These are phyloP conservation scores for Coniosporium uncinatum DNA, from an alignment of 2,329 filamentous ascomycete genomes.

Conservation along the genomic window DNA sequence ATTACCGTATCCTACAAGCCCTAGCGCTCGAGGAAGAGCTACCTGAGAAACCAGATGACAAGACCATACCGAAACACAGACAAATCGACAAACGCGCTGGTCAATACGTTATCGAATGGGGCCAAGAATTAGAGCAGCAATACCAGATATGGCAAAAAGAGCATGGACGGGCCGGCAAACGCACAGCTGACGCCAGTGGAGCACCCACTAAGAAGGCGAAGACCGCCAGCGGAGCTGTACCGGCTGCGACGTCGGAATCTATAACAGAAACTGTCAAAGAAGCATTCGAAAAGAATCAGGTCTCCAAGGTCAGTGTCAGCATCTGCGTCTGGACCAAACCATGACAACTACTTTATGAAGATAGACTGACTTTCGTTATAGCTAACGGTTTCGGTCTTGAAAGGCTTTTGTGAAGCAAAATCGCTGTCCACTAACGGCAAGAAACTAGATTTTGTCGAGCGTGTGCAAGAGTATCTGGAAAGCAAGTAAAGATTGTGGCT, in stretches of 20 bases:
- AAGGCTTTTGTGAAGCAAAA: slow-evolving; percentile 15
- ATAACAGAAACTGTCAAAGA: slow-evolving; percentile 37
- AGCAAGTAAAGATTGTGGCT: too few relatives aligned
- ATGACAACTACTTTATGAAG: background rate
- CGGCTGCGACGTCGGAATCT: slow-evolving; percentile 18
- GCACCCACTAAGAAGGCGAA: slow-evolving; percentile 39
- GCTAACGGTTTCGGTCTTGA: slow-evolving; percentile 24
- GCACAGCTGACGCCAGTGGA: slow-evolving; percentile 18
- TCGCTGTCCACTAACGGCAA: slow-evolving; percentile 3
- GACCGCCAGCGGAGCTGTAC: slow-evolving; percentile 16
- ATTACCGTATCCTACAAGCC: slow-evolving; percentile 90
- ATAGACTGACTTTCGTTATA: slow-evolving; percentile 1
- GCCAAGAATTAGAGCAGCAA: slow-evolving; percentile 58
- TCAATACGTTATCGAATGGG: slow-evolving; percentile 73
- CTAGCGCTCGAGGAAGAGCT: slow-evolving; percentile 90
- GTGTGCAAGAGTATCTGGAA: slow-evolving; percentile 26
- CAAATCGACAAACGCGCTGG: slow-evolving; percentile 90
- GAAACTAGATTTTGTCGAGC: slow-evolving; percentile 27
- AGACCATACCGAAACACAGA: slow-evolving; percentile 76
- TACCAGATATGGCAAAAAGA: slow-evolving; percentile 35
- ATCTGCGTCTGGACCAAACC: background rate
- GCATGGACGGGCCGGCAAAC: slow-evolving; percentile 36
- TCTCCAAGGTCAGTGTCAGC: slow-evolving; percentile 30
- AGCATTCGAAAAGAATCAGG: slow-evolving; percentile 32
- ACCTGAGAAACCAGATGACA: slow-evolving; percentile 68